Base-by-base conservation (phyloP, 208 protist genomes). In the Acanthamoeba polyphaga region DNA sequence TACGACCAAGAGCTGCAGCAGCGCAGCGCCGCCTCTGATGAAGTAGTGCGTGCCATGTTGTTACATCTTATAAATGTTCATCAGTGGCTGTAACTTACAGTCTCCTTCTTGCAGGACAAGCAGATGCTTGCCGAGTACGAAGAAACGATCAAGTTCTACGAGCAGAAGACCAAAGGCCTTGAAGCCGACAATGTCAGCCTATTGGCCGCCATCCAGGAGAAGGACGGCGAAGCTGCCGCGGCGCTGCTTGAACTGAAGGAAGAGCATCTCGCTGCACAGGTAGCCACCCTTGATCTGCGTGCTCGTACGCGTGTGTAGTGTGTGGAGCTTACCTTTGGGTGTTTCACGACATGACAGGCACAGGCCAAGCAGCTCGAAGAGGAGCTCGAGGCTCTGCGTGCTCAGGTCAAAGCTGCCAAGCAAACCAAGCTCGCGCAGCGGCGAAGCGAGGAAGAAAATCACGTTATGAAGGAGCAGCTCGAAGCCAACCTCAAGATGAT, bases 1-100 rank as follows among this genome's bases (percentile, higher is more conserved):
- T 88, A 88, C 34, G 80, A 88, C 51, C n/a, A 88, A 64, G 80
- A 88, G 80, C n/a, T 88, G 27, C 22, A 88, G 53, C 8, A 66
- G 51, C 80, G 80, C 12, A 64, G 12, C 53, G 80, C 80, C 4
- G 43, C 64, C n/a, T 62, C 80, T 24, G 80, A 88, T 34, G 53
- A 60, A 34, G 49, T 88, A 12, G 80, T 88, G 34, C 43, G n/a
- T 88, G 12, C 13, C 34, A 27, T 74, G 0, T 8, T 62, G 49
- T 8, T 58, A 3, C 24, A 6, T 24, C 8, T 15, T 29, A 46
- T 12, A 15, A 8, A 13, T 17, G 49, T 55, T 84, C 51, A 55
- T 24, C 19, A 53, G 58, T 62, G 58, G n/a, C 27, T 0, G 29
- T 43, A 24, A 80, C 72, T 29, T 49, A 34, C 32, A 80, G 15